Evolutionary conservation across 139 green algal species (phyloP), one percentile per base, ranked within the genome.

Genomic region (Picochlorum sp.): DNA sequence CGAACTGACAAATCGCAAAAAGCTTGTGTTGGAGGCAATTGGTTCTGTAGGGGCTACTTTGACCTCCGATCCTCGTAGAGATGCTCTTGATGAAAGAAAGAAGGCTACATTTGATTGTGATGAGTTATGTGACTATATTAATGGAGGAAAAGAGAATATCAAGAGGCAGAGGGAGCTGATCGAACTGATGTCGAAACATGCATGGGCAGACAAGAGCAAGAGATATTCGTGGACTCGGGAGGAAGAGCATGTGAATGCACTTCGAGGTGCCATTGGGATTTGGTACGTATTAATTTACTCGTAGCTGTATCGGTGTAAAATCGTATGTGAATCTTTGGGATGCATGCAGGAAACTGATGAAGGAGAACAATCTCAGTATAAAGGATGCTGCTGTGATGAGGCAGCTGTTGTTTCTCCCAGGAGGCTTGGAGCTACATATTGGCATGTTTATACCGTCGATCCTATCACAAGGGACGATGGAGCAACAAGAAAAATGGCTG

Each of bases 391-490:
- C 80, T 3, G 73, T 82, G 33, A 81, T 91, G 70, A 67, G 88
- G 8, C 61, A 61, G 9, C 66, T 94, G 62, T 50, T 89, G 20
- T 74, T 90, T 64, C 77, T 84, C 16, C 89, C 89, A 4, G 83
- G 83, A 3, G 89, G 89, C 29, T 65, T 96, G 43, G 88, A 95
- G 76, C 75, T 96, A 45, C 88, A 96, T 81, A 90, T 94, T 22
- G 88, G 86, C 61, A 85, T 90, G 45, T 97, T 95, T 76, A 95
- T 97, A 39, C 90, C 90, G 24, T 81, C 84, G 28, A 75, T 97
- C 12, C 40, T 94, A 55, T 85, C 78, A 14, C 90, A 96, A 69
- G 90, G 74, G 41, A 85, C 68, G 13, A 20, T 79, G 3, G 90
- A 97, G 69, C 90, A 97, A 82, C 80, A 95, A 77, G 62, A 64